phyloP scores from a whole-genome alignment of 441 rosid species.

The Erodium trifolium region DNA sequence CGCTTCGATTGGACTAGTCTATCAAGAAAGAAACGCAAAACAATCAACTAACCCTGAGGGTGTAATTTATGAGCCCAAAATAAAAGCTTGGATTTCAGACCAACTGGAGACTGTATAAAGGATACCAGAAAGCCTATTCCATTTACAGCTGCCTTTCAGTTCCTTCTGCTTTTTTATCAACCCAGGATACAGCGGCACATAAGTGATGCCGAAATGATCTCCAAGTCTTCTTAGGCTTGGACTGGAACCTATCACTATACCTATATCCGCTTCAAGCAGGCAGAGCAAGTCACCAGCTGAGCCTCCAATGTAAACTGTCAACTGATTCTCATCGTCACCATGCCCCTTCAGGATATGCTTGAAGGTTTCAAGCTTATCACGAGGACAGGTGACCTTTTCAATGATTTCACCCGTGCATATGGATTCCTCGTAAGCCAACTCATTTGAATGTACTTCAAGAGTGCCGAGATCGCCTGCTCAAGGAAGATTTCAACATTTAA shows the following conservation, averaged over 20 bases:
- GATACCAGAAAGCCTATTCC: conserved; percentile 25
- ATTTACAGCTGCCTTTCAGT: conserved; percentile 13
- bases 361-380: conserved; percentile 32
- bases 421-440: conserved; percentile 26
- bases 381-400: conserved; percentile 28
- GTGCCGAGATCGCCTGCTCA: conserved; percentile 27
- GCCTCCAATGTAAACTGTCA: conserved; percentile 34
- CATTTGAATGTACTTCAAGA: conserved; percentile 30
- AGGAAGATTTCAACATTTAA: too few species aligned
- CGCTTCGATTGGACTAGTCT: too few species aligned
- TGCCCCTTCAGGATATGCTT: conserved; percentile 22
- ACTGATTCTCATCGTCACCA: conserved; percentile 13
- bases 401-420: conserved; percentile 34
- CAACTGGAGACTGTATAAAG: conserved; percentile 36
- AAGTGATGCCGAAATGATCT: conserved; percentile 29
- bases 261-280: conserved; percentile 37
- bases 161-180: conserved; percentile 28
- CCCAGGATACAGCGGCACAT: conserved; percentile 29
- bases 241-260: conserved; percentile 32
- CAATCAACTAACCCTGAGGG: too few species aligned
- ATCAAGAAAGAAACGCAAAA: too few species aligned
- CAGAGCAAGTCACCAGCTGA: conserved; percentile 34
- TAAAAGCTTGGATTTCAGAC: conserved; percentile 36
- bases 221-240: conserved; percentile 31
- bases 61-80: conserved; percentile 27